Percentiles rank a stretch among this genome's conserved stretches.
phyloP scores from a whole-genome alignment of 345 rosid species.

The Punica granatum region DNA sequence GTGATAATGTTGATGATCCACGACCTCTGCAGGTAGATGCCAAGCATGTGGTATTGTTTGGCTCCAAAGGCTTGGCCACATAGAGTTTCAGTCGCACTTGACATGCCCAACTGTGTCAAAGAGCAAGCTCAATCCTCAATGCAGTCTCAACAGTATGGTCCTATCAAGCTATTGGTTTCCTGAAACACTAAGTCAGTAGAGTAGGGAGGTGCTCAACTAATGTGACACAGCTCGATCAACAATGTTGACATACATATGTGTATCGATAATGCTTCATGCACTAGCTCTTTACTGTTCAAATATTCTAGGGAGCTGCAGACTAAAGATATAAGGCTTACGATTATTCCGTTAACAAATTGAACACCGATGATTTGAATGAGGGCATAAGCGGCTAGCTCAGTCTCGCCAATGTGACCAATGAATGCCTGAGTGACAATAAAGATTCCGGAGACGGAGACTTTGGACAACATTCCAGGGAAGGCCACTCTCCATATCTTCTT shows the following conservation, averaged over 20 bases:
- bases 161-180: too few relatives aligned
- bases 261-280: too few relatives aligned
- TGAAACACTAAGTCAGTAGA: too few relatives aligned
- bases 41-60: slow-evolving; percentile 16
- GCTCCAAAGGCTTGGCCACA: slow-evolving; percentile 20
- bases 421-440: slow-evolving; percentile 20
- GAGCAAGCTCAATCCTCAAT: neutral
- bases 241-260: too few relatives aligned
- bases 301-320: too few relatives aligned
- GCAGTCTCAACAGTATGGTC: too few relatives aligned
- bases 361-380: slow-evolving; percentile 20
- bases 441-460: slow-evolving; percentile 17
- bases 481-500: slow-evolving; percentile 31
- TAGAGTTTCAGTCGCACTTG: slow-evolving; percentile 17
- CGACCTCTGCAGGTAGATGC: slow-evolving; percentile 15
- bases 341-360: slow-evolving; percentile 22
- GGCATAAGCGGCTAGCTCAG: slow-evolving; percentile 29
- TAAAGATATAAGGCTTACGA: slow-evolving; percentile 10
- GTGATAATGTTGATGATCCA: slow-evolving; percentile 14
- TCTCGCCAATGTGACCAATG: slow-evolving; percentile 24
- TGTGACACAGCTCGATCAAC: too few relatives aligned
- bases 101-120: slow-evolving; percentile 12
- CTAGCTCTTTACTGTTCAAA: too few relatives aligned
- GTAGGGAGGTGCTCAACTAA: too few relatives aligned
- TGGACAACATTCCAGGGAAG: slow-evolving; percentile 19